Conservation (phyloP, 306 rosid species). For the Rosa chinensis region DNA sequence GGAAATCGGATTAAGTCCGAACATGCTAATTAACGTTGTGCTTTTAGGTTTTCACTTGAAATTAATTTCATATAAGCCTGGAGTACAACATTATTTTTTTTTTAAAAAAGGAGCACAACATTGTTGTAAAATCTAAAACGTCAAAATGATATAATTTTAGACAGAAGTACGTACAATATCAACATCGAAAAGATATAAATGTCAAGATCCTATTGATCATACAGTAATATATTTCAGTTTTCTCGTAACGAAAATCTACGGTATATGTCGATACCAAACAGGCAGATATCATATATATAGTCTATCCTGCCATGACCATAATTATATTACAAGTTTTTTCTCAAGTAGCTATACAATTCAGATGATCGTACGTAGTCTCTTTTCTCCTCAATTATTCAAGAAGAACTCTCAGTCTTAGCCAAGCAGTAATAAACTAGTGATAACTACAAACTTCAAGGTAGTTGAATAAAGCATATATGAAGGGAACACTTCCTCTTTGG, state of each 20-base stretch:
- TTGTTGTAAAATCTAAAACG: no score
- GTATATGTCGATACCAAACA: background rate
- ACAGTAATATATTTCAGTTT: no score
- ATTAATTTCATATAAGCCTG: no score
- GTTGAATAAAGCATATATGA: background rate
- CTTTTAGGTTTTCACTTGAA: no score
- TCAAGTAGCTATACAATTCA: slow-evolving; percentile 12
- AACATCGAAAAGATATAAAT: background rate
- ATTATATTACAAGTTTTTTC: background rate
- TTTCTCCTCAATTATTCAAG: slow-evolving; percentile 22
- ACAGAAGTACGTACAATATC: background rate
- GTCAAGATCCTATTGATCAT: no score
- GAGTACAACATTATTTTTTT: no score
- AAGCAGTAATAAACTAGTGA: background rate
- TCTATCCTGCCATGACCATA: background rate
- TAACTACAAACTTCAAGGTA: background rate
- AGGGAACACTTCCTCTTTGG: background rate
- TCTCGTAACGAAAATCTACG: background rate
- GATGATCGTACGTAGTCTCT: background rate
- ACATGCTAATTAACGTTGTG: background rate
- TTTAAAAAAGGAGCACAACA: no score
- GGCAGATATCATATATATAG: background rate
- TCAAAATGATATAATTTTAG: background rate
- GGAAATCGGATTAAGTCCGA: background rate
- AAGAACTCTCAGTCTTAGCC: background rate